Conservation (phyloP, 306 rosid species). For the Cucumis sativus region Cucumber_9930_V3 NC_026661.2:11817001-11817500, state of each 20-base stretch:
- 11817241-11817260: not conserved
- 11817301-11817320: not conserved
- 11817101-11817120: constrained; percentile 89
- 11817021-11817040: not conserved
- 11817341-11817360: not conserved
- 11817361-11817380: not conserved
- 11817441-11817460: not conserved
- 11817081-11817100: not conserved
- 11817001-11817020: not conserved
- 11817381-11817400: not conserved
- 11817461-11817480: not conserved
- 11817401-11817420: not conserved
- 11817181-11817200: constrained; percentile 99
- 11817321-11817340: not conserved
- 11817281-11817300: not conserved
- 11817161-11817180: constrained; percentile 94
- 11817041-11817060: not conserved
- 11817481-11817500: not conserved
- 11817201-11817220: constrained; percentile 98
- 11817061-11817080: not conserved
- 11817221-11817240: constrained; percentile 86
- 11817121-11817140: constrained; percentile 89
- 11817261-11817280: not conserved
- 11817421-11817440: not conserved
- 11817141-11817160: constrained; percentile 96